Conservation (phyloP, 768 basidiomycete species). For the Pleurotus ostreatus region DNA sequence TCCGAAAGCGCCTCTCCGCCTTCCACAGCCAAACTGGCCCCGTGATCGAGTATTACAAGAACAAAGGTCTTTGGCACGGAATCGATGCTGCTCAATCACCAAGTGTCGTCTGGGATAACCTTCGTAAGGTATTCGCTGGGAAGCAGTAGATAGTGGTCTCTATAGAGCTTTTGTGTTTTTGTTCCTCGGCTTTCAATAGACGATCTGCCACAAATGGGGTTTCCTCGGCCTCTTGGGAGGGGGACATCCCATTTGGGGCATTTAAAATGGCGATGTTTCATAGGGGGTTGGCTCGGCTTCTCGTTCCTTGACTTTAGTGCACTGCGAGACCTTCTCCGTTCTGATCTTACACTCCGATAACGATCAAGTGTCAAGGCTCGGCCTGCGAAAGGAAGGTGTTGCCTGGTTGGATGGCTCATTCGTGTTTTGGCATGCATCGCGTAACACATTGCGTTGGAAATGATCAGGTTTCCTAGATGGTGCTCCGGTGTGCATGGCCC, state of each 20-base stretch:
- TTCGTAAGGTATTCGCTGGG: conserved; percentile 60
- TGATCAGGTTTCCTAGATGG: not conserved
- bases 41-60: conserved; percentile 94
- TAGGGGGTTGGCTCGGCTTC: not conserved
- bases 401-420: not conserved
- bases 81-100: conserved; percentile 96
- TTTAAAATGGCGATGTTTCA: no score
- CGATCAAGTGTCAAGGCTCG: not conserved
- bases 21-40: conserved; percentile 95
- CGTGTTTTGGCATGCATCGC: conserved; percentile 5
- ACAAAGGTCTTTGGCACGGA: conserved; percentile 83
- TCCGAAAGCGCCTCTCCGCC: conserved; percentile 82
- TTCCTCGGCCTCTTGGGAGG: not conserved
- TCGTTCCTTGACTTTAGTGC: not conserved
- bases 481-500: not conserved
- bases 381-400: not conserved
- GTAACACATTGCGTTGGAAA: not conserved
- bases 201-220: not conserved
- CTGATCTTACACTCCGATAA: not conserved
- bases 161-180: no score
- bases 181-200: no score
- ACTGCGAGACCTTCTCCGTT: not conserved
- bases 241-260: no score
- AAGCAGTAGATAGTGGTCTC: conserved; percentile 32
- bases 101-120: conserved; percentile 83